phyloP scores from a whole-genome alignment of 257 asterid genomes.

The Forsythia viridissima region DNA sequence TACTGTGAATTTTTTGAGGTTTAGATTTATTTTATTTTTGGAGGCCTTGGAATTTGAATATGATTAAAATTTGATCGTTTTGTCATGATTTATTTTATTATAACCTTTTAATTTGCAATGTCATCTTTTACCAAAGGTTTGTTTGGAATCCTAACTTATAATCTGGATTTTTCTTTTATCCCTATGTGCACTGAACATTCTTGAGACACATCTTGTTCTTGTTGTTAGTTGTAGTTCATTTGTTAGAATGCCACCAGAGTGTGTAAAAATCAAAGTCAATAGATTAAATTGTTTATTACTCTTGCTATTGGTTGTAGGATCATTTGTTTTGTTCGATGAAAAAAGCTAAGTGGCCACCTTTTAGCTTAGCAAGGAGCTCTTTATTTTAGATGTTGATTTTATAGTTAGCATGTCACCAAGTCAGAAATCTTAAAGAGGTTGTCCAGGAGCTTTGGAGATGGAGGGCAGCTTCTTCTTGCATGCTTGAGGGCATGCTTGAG shows the following conservation, averaged over 20 bases:
- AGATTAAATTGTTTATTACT: not conserved
- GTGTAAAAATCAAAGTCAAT: not conserved
- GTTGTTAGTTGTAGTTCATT: no score
- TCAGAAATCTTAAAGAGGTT: conserved; percentile 77
- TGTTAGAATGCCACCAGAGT: no score
- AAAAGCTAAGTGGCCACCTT: not conserved
- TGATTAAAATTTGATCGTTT: no score
- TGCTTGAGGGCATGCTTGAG: conserved; percentile 84
- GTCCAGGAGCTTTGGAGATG: conserved; percentile 97
- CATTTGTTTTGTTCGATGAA: conserved; percentile 10
- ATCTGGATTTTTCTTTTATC: not conserved
- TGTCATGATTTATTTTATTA: no score
- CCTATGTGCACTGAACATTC: not conserved
- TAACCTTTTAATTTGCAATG: not conserved
- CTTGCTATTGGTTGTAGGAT: not conserved
- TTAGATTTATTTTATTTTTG: no score
- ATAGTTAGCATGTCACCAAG: conserved; percentile 68
- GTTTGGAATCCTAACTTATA: not conserved
- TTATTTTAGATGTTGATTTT: conserved; percentile 16
- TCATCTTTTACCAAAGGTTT: not conserved
- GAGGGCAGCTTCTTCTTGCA: conserved; percentile 32
- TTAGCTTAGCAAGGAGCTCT: not conserved
- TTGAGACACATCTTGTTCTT: not conserved
- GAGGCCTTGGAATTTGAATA: no score
- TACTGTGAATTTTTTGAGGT: no score